Percentiles rank a stretch among this genome's conserved stretches.
These are phyloP conservation scores for Funneliformis mosseae DNA, from an alignment of 192 early-diverging fungal species.

Conservation along the genomic window DNA sequence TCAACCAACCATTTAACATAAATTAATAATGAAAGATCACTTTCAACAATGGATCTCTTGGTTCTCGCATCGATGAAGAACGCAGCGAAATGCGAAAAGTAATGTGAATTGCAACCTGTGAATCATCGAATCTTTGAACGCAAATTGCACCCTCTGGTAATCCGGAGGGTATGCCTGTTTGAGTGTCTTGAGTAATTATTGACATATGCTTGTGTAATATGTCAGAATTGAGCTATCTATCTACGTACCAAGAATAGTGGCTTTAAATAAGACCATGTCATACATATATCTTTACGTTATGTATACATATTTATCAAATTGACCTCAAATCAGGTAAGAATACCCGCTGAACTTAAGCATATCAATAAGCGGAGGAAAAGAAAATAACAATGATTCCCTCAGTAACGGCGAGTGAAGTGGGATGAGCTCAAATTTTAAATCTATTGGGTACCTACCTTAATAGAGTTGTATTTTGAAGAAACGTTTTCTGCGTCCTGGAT, in stretches of 20 bases:
- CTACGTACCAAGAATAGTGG: too few species aligned
- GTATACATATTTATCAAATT: slow-evolving; percentile 31
- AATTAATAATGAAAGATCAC: neutral
- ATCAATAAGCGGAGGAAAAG: slow-evolving; percentile 84
- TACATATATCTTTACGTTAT: too few species aligned
- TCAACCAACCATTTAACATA: slow-evolving; percentile 38
- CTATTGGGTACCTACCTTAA: slow-evolving; percentile 44
- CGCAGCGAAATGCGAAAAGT: slow-evolving; percentile 77
- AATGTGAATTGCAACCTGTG: slow-evolving; percentile 68
- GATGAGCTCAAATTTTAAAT: slow-evolving; percentile 73
- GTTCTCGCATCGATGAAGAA: slow-evolving; percentile 65
- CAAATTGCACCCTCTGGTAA: slow-evolving; percentile 59
- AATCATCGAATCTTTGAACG: slow-evolving; percentile 75
- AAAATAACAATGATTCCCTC: slow-evolving; percentile 76
- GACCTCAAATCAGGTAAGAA: slow-evolving; percentile 65
- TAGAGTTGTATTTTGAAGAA: slow-evolving; percentile 68
- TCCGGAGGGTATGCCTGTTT: slow-evolving; percentile 58
- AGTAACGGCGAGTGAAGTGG: slow-evolving; percentile 62
- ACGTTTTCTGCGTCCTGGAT: slow-evolving; percentile 42
- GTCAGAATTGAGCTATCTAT: neutral
- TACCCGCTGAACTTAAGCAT: slow-evolving; percentile 81
- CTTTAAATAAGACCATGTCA: neutral
- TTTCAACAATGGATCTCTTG: slow-evolving; percentile 30
- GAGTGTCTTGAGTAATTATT: slow-evolving; percentile 45
- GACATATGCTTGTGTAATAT: neutral